Base-by-base conservation (phyloP, 2,329 filamentous ascomycete species). In the Diaporthe citrichinensis region DNA sequence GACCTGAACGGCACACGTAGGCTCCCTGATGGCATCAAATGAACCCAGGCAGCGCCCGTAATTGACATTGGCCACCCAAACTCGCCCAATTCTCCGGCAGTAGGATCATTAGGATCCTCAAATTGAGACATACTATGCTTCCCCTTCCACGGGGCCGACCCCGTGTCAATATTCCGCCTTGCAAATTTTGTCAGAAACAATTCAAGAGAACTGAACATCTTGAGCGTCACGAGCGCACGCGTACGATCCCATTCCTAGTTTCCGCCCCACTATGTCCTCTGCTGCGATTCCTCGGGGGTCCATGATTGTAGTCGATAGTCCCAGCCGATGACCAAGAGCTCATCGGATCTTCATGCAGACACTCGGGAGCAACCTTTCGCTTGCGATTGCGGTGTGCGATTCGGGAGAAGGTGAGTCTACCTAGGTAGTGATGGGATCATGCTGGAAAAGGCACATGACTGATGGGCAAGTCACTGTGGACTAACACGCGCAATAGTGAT, bases 121-220 rank as follows among this genome's bases (percentile, higher is more conserved):
- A n/a, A 59, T 8, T 25, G 34, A 15, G 10, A 25, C 4, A 41
- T 14, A 14, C 34, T n/a, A 41, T 41, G 20, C 23, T 25, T 41
- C 53, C 53, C 28, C 23, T 39, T n/a, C 57, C 57, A 36, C 36
- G 1, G 62, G 62, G 62, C 25, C 41, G 62, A 12, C 62, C 62
- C 17, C 41, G 62, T 7, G 31, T 17, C 4, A 36, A 31, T 23
- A 15, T 68, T 34, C 44, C 53, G 28, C 53, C 68, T 2, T 71
- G 68, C 49, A 49, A 17, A 39, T 59, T 53, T 57, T 59, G 49
- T 41, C 53, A 39, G 44, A 55, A 71, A 53, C 49, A 39, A 25
- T 55, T 71, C 68, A 71, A 41, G 41, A 49, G 68, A 57, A 6
- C 10, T 23, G 68, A 59, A 44, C 68, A 55, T 28, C 51, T 71